Base-by-base conservation (phyloP, 257 asterid genomes). In the Perilla frutescens region DNA sequence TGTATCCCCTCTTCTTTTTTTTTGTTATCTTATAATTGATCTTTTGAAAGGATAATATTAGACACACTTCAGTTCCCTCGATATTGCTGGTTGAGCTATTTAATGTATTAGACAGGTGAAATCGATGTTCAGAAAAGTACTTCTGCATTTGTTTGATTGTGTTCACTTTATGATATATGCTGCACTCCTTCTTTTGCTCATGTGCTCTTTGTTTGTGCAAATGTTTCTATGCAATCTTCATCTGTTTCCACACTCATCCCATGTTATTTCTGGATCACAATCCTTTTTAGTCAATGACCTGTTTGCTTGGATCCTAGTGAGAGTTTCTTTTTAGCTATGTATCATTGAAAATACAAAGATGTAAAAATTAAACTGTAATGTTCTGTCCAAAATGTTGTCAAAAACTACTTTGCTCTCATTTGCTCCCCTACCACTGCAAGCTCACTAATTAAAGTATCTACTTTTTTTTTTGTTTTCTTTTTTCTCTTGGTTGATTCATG, bases 51-150 rank as follows among this genome's bases (percentile, higher is more conserved):
- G 43, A 66, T 49, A 39, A 62, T 55, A 39, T 10, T 56, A 47
- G 68, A 43, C 74, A 43, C 74, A 67, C 76, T 74, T 51, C 36
- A 49, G 32, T 67, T 64, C 64, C 43, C 63, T 7, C 11, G 44
- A 15, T 39, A 31, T 47, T 68, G 79, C 63, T 64, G 62, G 31
- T 70, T 66, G 64, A 72, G 76, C 49, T 40, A 20, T 70, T 50
- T 44, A 51, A 49, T 49, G 44, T 51, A 41, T 20, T 14, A 66
- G 78, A 73, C 51, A 56, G 73, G 73, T 78, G 56, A 73, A 79
- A 20, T 36, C 56, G 68, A 34, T 59, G 31, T 64, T 62, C 64
- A 66, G 69, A 31, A 74, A 29, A 20, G 26, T 37, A 31, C 13
- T 49, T 26, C 47, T 75, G 57, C 71, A 59, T 73, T 37, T 68